phyloP scores from a whole-genome alignment of 495 filamentous ascomycete genomes.

The Trichoderma asperelloides region DNA sequence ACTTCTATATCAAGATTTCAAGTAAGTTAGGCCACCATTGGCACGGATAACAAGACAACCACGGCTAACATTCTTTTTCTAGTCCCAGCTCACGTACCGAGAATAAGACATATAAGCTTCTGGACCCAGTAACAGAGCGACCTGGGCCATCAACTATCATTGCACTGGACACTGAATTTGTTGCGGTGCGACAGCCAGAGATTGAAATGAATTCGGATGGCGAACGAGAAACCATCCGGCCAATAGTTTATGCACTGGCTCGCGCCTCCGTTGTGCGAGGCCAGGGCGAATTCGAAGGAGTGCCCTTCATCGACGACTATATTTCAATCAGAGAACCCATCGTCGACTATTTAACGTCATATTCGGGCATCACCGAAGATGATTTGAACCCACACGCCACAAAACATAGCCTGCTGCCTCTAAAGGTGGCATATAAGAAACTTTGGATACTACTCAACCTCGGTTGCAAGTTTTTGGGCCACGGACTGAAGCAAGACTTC shows the following conservation, averaged over 20 bases:
- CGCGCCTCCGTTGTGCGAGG: slow-evolving; percentile 83
- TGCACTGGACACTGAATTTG: slow-evolving; percentile 93
- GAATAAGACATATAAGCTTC: slow-evolving; percentile 44
- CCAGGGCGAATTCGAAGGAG: slow-evolving; percentile 60
- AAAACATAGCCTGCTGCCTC: slow-evolving; percentile 67
- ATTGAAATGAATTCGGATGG: slow-evolving; percentile 91
- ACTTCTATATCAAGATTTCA: slow-evolving; percentile 69
- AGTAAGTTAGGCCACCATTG: slow-evolving; percentile 31
- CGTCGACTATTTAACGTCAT: slow-evolving; percentile 92
- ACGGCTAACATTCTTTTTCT: background rate
- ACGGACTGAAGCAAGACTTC: slow-evolving; percentile 88
- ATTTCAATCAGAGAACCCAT: slow-evolving; percentile 82
- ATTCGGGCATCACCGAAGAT: slow-evolving; percentile 76
- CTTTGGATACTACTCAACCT: slow-evolving; percentile 94
- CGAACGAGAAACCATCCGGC: slow-evolving; percentile 73
- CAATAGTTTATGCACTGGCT: slow-evolving; percentile 74
- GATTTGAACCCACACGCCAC: slow-evolving; percentile 71
- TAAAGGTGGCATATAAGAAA: slow-evolving; percentile 94
- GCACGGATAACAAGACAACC: background rate
- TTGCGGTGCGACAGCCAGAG: slow-evolving; percentile 79
- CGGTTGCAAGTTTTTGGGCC: slow-evolving; percentile 87
- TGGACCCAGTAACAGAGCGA: slow-evolving; percentile 53
- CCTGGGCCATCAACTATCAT: slow-evolving; percentile 64
- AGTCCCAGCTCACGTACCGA: slow-evolving; percentile 25
- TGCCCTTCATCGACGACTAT: slow-evolving; percentile 95